Conservation (phyloP, 495 filamentous ascomycete genomes). For the Aspergillus sclerotiicarbonarius region DNA sequence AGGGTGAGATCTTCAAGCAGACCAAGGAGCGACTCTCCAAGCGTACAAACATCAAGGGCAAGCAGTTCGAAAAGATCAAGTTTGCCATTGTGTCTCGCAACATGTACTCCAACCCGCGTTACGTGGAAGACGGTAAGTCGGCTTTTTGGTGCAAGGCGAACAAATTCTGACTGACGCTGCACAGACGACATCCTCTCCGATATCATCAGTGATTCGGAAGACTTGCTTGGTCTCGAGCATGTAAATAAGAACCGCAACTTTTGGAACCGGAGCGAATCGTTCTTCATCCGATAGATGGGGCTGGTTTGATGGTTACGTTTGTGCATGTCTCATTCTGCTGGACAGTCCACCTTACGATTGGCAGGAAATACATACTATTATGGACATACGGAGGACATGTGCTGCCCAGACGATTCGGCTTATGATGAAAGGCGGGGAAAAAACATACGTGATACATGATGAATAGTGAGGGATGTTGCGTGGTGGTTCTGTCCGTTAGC, state of each 20-base stretch:
- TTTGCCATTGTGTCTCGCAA: conserved; percentile 77
- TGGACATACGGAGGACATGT: not conserved
- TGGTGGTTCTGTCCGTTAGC: not conserved
- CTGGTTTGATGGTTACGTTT: conserved; percentile 7
- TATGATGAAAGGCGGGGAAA: not conserved
- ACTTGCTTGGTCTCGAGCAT: conserved; percentile 88
- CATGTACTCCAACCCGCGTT: conserved; percentile 70
- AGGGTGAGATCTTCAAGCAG: conserved; percentile 85
- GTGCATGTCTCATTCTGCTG: not conserved
- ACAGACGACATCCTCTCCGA: conserved; percentile 83
- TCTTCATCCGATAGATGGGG: conserved; percentile 60
- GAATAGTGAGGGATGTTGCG: not conserved
- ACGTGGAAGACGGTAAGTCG: conserved; percentile 81
- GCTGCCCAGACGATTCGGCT: not conserved
- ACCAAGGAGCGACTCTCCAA: conserved; percentile 89
- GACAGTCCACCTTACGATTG: not conserved
- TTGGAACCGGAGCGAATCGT: conserved; percentile 60
- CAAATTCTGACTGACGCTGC: conserved; percentile 5
- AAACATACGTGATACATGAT: not conserved
- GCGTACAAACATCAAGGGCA: conserved; percentile 91
- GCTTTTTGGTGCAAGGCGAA: not conserved
- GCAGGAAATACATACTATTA: not conserved
- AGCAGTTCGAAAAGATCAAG: conserved; percentile 97
- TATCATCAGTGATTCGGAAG: conserved; percentile 63
- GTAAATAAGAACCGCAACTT: conserved; percentile 66